Evolutionary conservation across 2,329 filamentous ascomycete species (phyloP).

Genomic region (Chrysoporthe austroafricana): DNA sequence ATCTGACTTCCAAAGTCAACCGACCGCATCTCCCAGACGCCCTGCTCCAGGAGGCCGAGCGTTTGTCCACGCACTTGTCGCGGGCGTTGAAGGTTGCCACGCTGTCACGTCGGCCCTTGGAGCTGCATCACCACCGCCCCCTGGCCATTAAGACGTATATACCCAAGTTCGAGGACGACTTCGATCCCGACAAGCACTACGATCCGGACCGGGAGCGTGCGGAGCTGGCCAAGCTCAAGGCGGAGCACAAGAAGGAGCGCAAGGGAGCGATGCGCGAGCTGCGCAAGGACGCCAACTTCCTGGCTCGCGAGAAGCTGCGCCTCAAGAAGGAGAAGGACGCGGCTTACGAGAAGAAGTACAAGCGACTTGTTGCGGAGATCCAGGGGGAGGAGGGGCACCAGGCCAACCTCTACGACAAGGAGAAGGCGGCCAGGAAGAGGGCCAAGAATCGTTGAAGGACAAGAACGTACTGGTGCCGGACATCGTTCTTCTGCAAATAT

Average conservation of each 20-base stretch:
- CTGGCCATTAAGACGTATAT: conserved; percentile 85
- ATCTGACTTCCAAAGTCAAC: conserved; percentile 60
- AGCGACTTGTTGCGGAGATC: conserved; percentile 88
- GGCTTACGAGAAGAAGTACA: conserved; percentile 96
- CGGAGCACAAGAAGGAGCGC: conserved; percentile 91
- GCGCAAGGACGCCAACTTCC: conserved; percentile 92
- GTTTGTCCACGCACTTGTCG: conserved; percentile 50
- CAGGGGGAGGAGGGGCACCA: conserved; percentile 90
- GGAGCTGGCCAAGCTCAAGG: conserved; percentile 80
- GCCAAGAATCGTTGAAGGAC: conserved; percentile 45
- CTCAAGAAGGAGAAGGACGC: conserved; percentile 93
- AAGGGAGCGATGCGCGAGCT: conserved; percentile 95
- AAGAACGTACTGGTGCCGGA: not conserved
- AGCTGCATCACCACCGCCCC: conserved; percentile 86
- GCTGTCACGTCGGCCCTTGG: conserved; percentile 74
- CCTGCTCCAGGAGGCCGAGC: conserved; percentile 46
- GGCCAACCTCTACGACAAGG: conserved; percentile 85
- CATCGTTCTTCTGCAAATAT: conserved; percentile 4
- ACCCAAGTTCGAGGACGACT: conserved; percentile 94
- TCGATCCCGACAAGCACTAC: conserved; percentile 96
- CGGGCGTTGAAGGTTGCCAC: conserved; percentile 64
- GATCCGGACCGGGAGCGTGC: conserved; percentile 91
- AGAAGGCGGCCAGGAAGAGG: conserved; percentile 76
- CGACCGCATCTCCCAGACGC: conserved; percentile 52
- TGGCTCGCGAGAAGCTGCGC: conserved; percentile 85